These are phyloP conservation scores for Gracilaria gracilis DNA, from an alignment of 23 red algal species.

Conservation along the genomic window DNA sequence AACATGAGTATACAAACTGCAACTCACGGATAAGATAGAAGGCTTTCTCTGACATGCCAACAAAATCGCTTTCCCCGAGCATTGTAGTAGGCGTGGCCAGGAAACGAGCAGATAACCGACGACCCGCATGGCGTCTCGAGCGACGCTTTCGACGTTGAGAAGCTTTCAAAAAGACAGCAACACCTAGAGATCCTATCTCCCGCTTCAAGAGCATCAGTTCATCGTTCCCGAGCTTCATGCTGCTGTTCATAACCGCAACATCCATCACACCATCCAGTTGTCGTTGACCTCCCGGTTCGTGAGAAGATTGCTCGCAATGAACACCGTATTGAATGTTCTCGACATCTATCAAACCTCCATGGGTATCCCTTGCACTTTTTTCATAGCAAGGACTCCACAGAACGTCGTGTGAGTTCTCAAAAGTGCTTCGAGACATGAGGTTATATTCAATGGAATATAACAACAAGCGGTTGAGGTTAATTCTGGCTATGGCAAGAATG, in stretches of 20 bases:
- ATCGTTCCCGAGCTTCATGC: constrained; percentile 10
- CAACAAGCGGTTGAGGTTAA: background rate
- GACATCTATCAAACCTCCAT: too few species aligned
- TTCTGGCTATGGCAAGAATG: too few species aligned
- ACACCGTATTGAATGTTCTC: too few species aligned
- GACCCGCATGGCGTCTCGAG: too few species aligned
- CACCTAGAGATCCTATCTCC: constrained; percentile 44
- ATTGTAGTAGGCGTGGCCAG: too few species aligned
- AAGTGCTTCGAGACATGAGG: constrained; percentile 35
- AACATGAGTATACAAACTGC: constrained; percentile 47
- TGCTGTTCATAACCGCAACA: background rate
- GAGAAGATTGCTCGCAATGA: too few species aligned
- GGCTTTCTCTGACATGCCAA: too few species aligned
- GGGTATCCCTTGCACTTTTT: too few species aligned
- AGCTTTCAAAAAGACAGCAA: constrained; percentile 42
- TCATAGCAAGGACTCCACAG: constrained; percentile 35
- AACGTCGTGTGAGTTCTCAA: constrained; percentile 14
- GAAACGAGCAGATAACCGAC: too few species aligned
- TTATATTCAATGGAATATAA: constrained; percentile 50
- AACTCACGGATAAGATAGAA: constrained; percentile 55
- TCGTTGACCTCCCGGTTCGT: too few species aligned
- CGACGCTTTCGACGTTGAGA: constrained; percentile 14
- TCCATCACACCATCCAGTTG: background rate
- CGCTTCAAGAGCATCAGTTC: constrained; percentile 11
- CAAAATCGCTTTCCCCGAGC: background rate